Conservation (phyloP, 495 filamentous ascomycete genomes). For the Aeminium ludgeri region DNA sequence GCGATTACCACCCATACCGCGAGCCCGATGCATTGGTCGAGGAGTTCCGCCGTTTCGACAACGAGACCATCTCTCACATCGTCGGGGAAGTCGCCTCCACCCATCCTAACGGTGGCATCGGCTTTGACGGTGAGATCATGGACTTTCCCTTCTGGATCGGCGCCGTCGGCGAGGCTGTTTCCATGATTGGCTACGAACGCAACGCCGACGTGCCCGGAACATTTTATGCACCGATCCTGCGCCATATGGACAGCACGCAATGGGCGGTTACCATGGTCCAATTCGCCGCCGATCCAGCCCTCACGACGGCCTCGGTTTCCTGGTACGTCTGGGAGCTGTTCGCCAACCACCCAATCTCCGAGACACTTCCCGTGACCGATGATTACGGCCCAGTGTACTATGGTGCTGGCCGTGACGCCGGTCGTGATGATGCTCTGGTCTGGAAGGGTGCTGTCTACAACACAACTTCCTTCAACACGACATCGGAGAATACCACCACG, state of each 20-base stretch:
- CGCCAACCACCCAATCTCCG: conserved; percentile 32
- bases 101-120: conserved; percentile 31
- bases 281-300: conserved; percentile 13
- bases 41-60: conserved; percentile 39
- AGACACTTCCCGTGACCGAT: conserved; percentile 27
- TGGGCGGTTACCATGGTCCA: conserved; percentile 19
- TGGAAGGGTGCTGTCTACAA: conserved; percentile 55
- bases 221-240: conserved; percentile 16
- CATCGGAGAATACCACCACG: no score
- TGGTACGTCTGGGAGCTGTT: conserved; percentile 20
- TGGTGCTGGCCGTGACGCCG: conserved; percentile 30
- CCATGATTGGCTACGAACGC: conserved; percentile 48
- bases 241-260: conserved; percentile 18
- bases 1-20: conserved; percentile 27
- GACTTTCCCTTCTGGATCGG: conserved; percentile 34
- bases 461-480: conserved; percentile 32
- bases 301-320: conserved; percentile 23
- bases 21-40: conserved; percentile 31
- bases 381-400: conserved; percentile 34
- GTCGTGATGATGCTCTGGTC: conserved; percentile 22
- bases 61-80: conserved; percentile 11
- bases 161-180: conserved; percentile 46
- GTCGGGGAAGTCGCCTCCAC: conserved; percentile 26
- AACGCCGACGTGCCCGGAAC: conserved; percentile 35
- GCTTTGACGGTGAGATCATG: conserved; percentile 24